phyloP scores from a whole-genome alignment of 2,329 filamentous ascomycete genomes.

The Aspergillus phoenicis region DNA sequence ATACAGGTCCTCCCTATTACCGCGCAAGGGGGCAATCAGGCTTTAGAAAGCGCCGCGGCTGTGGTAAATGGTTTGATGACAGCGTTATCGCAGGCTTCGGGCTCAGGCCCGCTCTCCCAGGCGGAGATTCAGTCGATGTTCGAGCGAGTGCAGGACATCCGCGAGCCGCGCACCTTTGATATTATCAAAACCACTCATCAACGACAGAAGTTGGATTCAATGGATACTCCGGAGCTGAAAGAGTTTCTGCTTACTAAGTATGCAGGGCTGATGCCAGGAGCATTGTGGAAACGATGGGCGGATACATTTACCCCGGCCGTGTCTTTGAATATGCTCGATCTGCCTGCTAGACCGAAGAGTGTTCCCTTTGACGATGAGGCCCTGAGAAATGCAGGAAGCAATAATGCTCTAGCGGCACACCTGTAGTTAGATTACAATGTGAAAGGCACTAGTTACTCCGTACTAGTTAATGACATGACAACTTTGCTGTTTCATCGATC shows the following conservation, averaged over 20 bases:
- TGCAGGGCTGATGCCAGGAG: slow-evolving; percentile 25
- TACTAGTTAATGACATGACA: background rate
- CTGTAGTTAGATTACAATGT: background rate
- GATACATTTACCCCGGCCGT: background rate
- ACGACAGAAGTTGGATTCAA: slow-evolving; percentile 11
- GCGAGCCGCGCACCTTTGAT: background rate
- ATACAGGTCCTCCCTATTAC: slow-evolving; percentile 22
- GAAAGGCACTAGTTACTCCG: background rate
- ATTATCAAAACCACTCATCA: background rate
- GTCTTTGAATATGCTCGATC: background rate
- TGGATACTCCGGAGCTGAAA: slow-evolving; percentile 15
- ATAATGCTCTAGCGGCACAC: background rate
- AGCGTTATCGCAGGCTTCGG: background rate
- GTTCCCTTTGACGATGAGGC: background rate
- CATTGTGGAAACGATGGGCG: background rate
- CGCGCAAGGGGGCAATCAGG: slow-evolving; percentile 36
- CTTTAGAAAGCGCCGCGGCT: slow-evolving; percentile 38
- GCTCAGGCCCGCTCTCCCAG: background rate
- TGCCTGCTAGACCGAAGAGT: background rate
- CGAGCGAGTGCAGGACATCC: slow-evolving; percentile 6
- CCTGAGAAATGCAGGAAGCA: background rate
- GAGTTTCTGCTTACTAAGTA: slow-evolving; percentile 12
- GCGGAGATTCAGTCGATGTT: slow-evolving; percentile 12
- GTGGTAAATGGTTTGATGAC: slow-evolving; percentile 16
- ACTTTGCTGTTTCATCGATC: background rate